Evolutionary conservation across 2,329 filamentous ascomycete species (phyloP).

Genomic region (Blastomyces gilchristii): DNA sequence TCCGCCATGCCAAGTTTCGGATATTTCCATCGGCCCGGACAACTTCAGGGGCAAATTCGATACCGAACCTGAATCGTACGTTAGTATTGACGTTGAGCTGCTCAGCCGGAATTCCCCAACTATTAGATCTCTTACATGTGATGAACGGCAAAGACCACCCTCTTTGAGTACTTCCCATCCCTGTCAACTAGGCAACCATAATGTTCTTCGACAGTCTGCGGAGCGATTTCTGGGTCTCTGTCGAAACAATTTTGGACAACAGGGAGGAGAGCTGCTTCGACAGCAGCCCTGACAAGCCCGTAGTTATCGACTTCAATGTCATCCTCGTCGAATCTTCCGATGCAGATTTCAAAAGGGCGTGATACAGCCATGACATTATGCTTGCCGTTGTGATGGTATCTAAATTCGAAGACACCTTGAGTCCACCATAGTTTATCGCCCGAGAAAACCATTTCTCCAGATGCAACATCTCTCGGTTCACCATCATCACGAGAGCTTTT

Average conservation of each 20-base stretch:
- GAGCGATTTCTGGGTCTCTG: constrained; percentile 80
- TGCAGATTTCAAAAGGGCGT: constrained; percentile 81
- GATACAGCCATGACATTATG: constrained; percentile 93
- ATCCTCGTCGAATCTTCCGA: constrained; percentile 70
- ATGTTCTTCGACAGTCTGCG: constrained; percentile 62
- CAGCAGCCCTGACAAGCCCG: constrained; percentile 49
- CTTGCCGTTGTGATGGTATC: constrained; percentile 87
- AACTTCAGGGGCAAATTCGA: constrained; percentile 87
- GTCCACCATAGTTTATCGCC: constrained; percentile 98
- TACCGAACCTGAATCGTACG: constrained; percentile 55
- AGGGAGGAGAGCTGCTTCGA: constrained; percentile 69
- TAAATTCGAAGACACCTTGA: constrained; percentile 89
- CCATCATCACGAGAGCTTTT: constrained; percentile 37
- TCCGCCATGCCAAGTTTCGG: constrained; percentile 81
- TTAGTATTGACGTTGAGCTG: constrained; percentile 13
- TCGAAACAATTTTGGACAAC: constrained; percentile 89
- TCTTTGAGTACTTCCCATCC: constrained; percentile 76
- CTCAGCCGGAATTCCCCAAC: background rate
- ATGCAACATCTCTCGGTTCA: constrained; percentile 49
- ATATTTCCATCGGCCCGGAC: constrained; percentile 88
- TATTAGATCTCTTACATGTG: constrained; percentile 58
- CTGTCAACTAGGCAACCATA: constrained; percentile 80
- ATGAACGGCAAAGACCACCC: constrained; percentile 87
- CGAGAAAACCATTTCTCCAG: constrained; percentile 75
- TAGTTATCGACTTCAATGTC: constrained; percentile 50